Evolutionary conservation across 257 asterid genomes (phyloP).

Genomic region (Penstemon davidsonii): DNA sequence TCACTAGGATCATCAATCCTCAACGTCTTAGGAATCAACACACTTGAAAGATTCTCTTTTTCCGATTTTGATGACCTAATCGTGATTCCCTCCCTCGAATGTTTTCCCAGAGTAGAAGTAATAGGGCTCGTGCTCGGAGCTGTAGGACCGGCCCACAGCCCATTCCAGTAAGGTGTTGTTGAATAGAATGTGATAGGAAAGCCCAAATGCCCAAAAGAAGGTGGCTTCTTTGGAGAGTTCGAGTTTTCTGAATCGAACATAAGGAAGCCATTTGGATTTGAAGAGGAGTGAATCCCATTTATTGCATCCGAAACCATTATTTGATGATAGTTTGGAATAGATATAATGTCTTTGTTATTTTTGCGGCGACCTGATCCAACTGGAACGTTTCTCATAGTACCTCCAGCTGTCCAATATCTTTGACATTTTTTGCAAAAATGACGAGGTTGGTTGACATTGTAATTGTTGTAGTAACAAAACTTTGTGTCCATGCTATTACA

Average conservation of each 20-base stretch:
- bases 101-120: constrained; percentile 55
- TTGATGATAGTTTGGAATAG: constrained; percentile 34
- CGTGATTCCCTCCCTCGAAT: constrained; percentile 44
- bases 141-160: constrained; percentile 26
- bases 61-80: constrained; percentile 22
- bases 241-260: constrained; percentile 40
- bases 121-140: constrained; percentile 34
- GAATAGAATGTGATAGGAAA: constrained; percentile 38
- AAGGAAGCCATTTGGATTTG: constrained; percentile 43
- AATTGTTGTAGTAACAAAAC: constrained; percentile 89
- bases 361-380: constrained; percentile 92
- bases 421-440: constrained; percentile 85
- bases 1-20: constrained; percentile 68
- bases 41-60: constrained; percentile 18
- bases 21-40: constrained; percentile 49
- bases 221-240: constrained; percentile 32
- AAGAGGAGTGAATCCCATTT: constrained; percentile 38
- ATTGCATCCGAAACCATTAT: constrained; percentile 37
- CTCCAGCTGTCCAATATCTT: constrained; percentile 92
- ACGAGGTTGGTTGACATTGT: constrained; percentile 85
- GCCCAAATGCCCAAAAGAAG: constrained; percentile 33
- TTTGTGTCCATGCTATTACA: constrained; percentile 87
- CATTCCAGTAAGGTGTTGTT: constrained; percentile 26
- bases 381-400: constrained; percentile 79
- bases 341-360: constrained; percentile 34